Evolutionary conservation across 2,329 filamentous ascomycete genomes (phyloP).

Genomic region (Exophiala sp.): DNA sequence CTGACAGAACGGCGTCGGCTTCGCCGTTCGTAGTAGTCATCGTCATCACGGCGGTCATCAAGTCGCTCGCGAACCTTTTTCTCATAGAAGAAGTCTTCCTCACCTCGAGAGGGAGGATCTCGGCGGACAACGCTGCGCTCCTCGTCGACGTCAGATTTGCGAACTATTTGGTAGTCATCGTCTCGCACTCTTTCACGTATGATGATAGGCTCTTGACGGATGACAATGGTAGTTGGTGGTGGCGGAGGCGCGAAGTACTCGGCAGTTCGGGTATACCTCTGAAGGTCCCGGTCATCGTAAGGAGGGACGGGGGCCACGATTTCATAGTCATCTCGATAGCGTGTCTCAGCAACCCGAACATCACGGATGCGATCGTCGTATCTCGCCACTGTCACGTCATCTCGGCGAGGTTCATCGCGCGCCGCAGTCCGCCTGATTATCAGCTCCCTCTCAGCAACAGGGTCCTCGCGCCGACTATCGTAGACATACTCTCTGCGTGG

Average conservation of each 20-base stretch:
- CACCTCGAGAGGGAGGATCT: constrained; percentile 25
- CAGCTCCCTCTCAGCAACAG: constrained; percentile 38
- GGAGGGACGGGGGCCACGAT: constrained; percentile 34
- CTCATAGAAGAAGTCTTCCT: constrained; percentile 31
- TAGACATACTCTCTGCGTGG: constrained; percentile 32
- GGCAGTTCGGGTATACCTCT: constrained; percentile 48
- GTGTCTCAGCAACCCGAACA: constrained; percentile 41
- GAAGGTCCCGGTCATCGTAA: constrained; percentile 39
- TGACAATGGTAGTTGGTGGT: constrained; percentile 45
- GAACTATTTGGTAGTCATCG: constrained; percentile 56
- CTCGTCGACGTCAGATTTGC: constrained; percentile 53
- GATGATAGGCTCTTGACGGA: constrained; percentile 52
- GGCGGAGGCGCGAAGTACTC: constrained; percentile 48
- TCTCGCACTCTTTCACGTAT: constrained; percentile 48
- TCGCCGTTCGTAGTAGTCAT: constrained; percentile 57
- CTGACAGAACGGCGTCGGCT: constrained; percentile 49
- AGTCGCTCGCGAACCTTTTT: constrained; percentile 28
- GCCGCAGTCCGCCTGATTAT: constrained; percentile 43
- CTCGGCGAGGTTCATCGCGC: constrained; percentile 47
- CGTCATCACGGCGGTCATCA: constrained; percentile 43
- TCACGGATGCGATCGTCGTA: constrained; percentile 36
- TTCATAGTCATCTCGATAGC: constrained; percentile 43
- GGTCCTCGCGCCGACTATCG: constrained; percentile 33
- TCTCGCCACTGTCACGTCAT: constrained; percentile 31
- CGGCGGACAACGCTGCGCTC: constrained; percentile 35